These are phyloP conservation scores for Kodamaea hsintzibuensis DNA, from an alignment of 805 yeast genomes.

Conservation along the genomic window DNA sequence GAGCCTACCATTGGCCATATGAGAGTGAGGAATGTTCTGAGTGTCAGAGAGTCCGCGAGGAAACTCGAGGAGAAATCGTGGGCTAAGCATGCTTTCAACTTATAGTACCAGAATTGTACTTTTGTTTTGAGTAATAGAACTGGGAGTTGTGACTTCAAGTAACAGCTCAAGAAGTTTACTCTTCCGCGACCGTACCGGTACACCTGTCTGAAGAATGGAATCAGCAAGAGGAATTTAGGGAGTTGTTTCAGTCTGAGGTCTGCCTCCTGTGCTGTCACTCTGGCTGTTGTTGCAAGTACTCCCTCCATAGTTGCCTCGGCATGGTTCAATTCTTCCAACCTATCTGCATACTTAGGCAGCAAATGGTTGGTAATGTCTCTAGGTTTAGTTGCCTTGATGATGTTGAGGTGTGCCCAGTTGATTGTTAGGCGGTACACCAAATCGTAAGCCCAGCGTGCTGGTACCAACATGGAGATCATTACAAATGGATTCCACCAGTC, in stretches of 20 bases:
- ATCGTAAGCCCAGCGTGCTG: constrained; percentile 40
- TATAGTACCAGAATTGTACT: constrained; percentile 18
- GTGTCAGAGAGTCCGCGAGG: constrained; percentile 22
- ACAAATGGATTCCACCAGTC: constrained; percentile 31
- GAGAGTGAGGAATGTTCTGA: constrained; percentile 33
- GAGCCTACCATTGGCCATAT: constrained; percentile 42
- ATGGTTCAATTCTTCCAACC: constrained; percentile 22
- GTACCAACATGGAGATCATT: constrained; percentile 36
- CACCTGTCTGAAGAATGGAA: constrained; percentile 4
- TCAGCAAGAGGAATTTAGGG: constrained; percentile 1
- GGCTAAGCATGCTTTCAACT: constrained; percentile 33
- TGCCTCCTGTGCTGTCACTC: neutral
- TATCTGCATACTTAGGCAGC: constrained; percentile 20
- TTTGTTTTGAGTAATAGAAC: constrained; percentile 9
- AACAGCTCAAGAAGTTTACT: neutral
- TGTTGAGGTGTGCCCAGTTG: constrained; percentile 33
- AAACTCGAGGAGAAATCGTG: constrained; percentile 35
- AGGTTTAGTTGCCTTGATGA: constrained; percentile 29
- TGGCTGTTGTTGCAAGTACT: neutral
- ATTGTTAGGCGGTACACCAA: constrained; percentile 31
- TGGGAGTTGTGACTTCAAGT: neutral
- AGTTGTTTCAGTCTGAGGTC: neutral
- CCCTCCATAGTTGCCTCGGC: constrained; percentile 7
- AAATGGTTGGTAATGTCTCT: constrained; percentile 35
- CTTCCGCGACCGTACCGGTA: neutral